Evolutionary conservation across 148 eudicot genomes (phyloP), one percentile per base, ranked within the genome.

Genomic region (Camellia lanceoleosa): DNA sequence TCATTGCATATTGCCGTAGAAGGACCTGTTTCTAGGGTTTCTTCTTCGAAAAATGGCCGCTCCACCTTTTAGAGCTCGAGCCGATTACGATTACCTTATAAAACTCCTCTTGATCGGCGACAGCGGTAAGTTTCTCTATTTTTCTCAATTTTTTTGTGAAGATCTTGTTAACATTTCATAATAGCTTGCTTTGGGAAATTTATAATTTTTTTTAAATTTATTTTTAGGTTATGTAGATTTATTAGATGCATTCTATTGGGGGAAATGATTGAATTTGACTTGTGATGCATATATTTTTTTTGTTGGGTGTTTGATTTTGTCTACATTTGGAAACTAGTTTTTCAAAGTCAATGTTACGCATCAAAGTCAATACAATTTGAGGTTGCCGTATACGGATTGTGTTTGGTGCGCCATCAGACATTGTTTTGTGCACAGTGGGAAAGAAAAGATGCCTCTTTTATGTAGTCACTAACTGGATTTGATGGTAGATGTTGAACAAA

Each of bases 11-110:
- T 77, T 51, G 1, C 9, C 20, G 2, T 41, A 38, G 80, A 66
- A 67, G 80, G 68, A 18, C 63, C 55, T 30, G 54, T 78, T 83
- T 72, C 81, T 83, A 83, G 81, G 84, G 81, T 82, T 60, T 68
- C 56, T 54, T 16, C 64, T 58, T 43, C 66, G 52, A 30, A 65
- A 65, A 64, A 90, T 90, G 93, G 93, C 93, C 75, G 93, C 93
- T 82, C 89, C 92, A 79, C 90, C 91, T 51, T 88, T 87, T 79
- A 85, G 91, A 74, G 87, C 89, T 77, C 88, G 93, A 82, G 93
- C 91, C 58, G 91, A 90, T 84, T 90, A 90, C 55, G 93, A 90
- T 84, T 88, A 88, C 54, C 91, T 90, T 80, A 88, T 90, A 43
- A 90, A 90, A 77, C 88, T 89, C 46, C 87, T 89, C 18, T 81